Base-by-base conservation (phyloP, 2,329 filamentous ascomycete species). In the Xylariaceae sp. region DNA sequence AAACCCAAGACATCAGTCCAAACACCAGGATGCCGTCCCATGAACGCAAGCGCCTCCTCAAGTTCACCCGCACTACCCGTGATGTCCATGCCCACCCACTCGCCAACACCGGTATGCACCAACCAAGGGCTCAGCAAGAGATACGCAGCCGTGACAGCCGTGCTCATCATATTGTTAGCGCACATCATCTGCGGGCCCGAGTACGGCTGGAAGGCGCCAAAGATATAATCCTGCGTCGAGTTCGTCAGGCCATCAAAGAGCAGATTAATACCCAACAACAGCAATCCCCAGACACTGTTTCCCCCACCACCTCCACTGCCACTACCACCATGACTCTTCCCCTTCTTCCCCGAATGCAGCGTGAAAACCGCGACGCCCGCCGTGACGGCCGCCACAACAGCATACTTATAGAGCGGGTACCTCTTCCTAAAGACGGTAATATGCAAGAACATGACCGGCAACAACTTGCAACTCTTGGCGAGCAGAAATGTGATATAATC, bases 111-210 rank as follows among this genome's bases (percentile, higher is more conserved):
- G 1, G 82, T 89, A 46, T 76, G 73, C 0, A 85, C 86, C n/a
- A 96, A 67, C 71, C 85, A 88, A 0, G 93, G 93, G 58, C 83
- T 86, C 17, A 90, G 61, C 16, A 92, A 54, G 36, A 98, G 80
- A 61, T 95, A 97, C 0, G 71, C 62, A 17, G 79, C 75, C 3
- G 91, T 97, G 45, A 97, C 74, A 37, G 82, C 62, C 3, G 90
- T 92, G 57, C 81, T 85, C 67, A 97, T 86, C 45, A 95, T 73
- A 65, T 97, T 98, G 68, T 96, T 89, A 32, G 92, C 91, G 64
- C 91, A 94, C 93, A 98, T 98, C 93, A 98, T 98, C 77, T 98
- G 93, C 48, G 92, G 90, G 8, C 93, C 93, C 3, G 82, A 81
- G 65, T 93, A 96, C 12, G 85, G 83, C 54, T 81, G 82, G 69